Conservation (phyloP, 164 flowering plant species). For the Tetracentron sinense region DNA sequence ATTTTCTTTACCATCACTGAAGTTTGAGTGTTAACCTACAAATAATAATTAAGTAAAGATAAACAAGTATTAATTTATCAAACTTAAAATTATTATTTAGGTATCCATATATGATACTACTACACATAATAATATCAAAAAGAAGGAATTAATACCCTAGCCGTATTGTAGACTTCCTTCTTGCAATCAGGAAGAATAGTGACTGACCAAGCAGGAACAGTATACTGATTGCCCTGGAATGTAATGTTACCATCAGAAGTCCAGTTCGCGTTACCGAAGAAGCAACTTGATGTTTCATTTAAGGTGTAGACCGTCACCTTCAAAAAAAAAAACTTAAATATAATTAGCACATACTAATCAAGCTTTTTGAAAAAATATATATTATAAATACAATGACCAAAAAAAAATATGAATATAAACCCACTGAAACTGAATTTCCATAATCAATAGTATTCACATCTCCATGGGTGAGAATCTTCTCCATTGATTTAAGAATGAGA, state of each 20-base stretch:
- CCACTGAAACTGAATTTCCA: conserved; percentile 26
- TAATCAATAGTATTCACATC: conserved; percentile 11
- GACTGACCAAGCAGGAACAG: conserved; percentile 81
- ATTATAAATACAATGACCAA: no score
- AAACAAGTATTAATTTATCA: no score
- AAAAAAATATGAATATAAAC: not conserved
- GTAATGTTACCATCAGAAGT: conserved; percentile 28
- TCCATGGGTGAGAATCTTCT: conserved; percentile 36
- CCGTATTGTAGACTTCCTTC: conserved; percentile 52
- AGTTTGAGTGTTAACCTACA: conserved; percentile 47
- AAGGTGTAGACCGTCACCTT: conserved; percentile 33
- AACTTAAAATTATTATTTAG: no score
- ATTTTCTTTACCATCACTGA: conserved; percentile 35
- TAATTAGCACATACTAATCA: no score
- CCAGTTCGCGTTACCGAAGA: conserved; percentile 40
- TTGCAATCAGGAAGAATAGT: conserved; percentile 60
- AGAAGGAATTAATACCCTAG: conserved; percentile 33
- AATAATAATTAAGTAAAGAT: no score
- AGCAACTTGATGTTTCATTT: conserved; percentile 29
- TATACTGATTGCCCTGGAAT: conserved; percentile 27
- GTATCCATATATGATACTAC: not conserved
- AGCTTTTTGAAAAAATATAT: no score
- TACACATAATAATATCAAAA: no score
- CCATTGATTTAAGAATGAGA: conserved; percentile 27
- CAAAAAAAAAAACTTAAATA: not conserved